Percentiles rank a stretch among this genome's conserved stretches.
phyloP scores from a whole-genome alignment of 2,329 filamentous ascomycete genomes.

The Dichotomopilus funicola region DNA sequence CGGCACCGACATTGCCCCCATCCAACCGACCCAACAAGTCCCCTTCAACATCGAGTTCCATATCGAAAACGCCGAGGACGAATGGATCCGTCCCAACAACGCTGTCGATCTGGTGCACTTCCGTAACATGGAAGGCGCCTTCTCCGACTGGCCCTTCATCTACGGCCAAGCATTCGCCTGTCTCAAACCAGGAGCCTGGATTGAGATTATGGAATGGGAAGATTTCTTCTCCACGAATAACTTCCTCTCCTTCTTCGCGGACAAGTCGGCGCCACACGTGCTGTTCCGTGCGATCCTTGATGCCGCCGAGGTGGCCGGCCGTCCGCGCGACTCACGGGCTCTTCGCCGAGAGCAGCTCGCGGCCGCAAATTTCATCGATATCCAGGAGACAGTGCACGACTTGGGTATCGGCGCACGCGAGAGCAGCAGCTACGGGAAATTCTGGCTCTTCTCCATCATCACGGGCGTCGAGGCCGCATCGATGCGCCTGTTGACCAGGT shows the following conservation, averaged over 20 bases:
- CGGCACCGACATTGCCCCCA: constrained; percentile 53
- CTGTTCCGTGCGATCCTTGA: constrained; percentile 37
- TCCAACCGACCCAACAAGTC: constrained; percentile 46
- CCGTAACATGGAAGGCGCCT: constrained; percentile 49
- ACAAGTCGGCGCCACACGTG: constrained; percentile 39
- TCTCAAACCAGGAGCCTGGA: constrained; percentile 51
- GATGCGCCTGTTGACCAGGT: constrained; percentile 45
- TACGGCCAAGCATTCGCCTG: constrained; percentile 48
- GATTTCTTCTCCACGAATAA: constrained; percentile 35
- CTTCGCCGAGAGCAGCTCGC: constrained; percentile 40
- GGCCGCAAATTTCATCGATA: constrained; percentile 46
- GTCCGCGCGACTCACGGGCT: constrained; percentile 39
- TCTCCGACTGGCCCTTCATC: constrained; percentile 49
- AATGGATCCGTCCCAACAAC: constrained; percentile 49
- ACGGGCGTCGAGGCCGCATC: constrained; percentile 44
- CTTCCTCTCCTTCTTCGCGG: constrained; percentile 36
- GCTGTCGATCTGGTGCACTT: constrained; percentile 52
- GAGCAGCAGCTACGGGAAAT: constrained; percentile 43
- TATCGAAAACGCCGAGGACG: constrained; percentile 51
- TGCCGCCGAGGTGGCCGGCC: constrained; percentile 40
- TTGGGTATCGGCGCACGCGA: constrained; percentile 41
- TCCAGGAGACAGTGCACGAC: constrained; percentile 40
- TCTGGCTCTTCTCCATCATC: constrained; percentile 47
- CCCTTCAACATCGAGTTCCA: constrained; percentile 55
- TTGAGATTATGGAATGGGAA: constrained; percentile 51